Evolutionary conservation across 106 monocot species (phyloP), one percentile per base, ranked within the genome.

Genomic region (Dendrobium catenatum): DNA sequence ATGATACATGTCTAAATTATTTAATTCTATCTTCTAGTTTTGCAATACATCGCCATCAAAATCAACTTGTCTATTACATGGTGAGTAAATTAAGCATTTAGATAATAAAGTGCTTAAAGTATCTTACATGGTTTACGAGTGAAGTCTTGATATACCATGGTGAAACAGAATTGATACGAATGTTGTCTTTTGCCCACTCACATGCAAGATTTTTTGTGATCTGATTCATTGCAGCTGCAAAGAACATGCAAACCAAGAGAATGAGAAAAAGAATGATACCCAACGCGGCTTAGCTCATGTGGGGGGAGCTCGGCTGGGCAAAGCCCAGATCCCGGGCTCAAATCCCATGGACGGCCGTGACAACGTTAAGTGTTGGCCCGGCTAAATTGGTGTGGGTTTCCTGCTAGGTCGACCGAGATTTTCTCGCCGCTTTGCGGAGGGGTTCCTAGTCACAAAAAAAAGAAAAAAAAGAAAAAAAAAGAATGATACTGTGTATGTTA

Each of bases 101-200:
- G 10, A 66, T 9, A 2, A 66, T 26, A 27, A 66, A 66, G 64
- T 24, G 64, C 33, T 13, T 4, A 70, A 33, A 70, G 4, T 70
- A 70, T 19, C 74, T 74, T 74, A 74, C 74, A 74, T 44, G 74
- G 3, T 17, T n/a, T 6, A 74, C 43, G 6, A 74, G 41, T 22
- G 74, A 42, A 51, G 93, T 93, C 78, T 48, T 82, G 55, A 80
- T 93, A 56, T 77, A 80, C 85, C 93, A 86, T 19, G 93, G 90
- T 27, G 86, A 80, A 46, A 93, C 80, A 56, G 79, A 80, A 68
- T 90, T 93, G 66, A 81, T 77, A 17, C 93, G 78, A 51, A 93
- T 90, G 44, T 85, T 88, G 76, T 93, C 90, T 40, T 85, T 83
- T 31, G 90, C 90, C 93, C 93, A 93, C 41, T 93, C 93, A 77